Evolutionary conservation across 1,139 yeast genomes (phyloP).

Genomic region (Sugiyamaella sp.): DNA sequence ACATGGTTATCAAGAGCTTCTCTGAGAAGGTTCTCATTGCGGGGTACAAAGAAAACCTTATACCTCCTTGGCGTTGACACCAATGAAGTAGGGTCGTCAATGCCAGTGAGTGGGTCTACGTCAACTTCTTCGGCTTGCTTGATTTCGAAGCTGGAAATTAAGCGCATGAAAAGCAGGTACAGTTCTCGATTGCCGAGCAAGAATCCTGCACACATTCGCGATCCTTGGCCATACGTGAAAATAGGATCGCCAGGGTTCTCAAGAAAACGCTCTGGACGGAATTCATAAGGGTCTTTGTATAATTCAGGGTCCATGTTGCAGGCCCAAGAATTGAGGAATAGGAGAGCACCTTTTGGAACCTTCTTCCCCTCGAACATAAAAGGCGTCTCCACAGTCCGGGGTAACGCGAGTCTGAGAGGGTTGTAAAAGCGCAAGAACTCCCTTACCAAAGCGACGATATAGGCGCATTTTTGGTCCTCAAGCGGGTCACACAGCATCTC

Average conservation of each 20-base stretch:
- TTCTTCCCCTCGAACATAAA: conserved; percentile 46
- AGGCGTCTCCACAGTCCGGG: conserved; percentile 57
- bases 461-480: conserved; percentile 47
- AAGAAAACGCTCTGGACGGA: conserved; percentile 63
- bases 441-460: conserved; percentile 57
- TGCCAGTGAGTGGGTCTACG: conserved; percentile 31
- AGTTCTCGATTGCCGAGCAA: conserved; percentile 63
- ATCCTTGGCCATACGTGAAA: conserved; percentile 68
- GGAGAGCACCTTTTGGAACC: conserved; percentile 57
- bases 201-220: conserved; percentile 68
- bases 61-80: conserved; percentile 32
- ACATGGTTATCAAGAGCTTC: conserved; percentile 17
- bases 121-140: conserved; percentile 27
- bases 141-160: conserved; percentile 47
- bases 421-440: conserved; percentile 62
- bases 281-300: conserved; percentile 52
- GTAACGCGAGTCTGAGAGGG: conserved; percentile 67
- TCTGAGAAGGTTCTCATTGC: conserved; percentile 23
- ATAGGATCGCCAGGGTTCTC: conserved; percentile 46
- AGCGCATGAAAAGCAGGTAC: conserved; percentile 50
- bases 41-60: conserved; percentile 30
- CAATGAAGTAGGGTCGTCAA: conserved; percentile 30
- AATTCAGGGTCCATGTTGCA: conserved; percentile 62
- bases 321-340: conserved; percentile 68
- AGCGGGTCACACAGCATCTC: conserved; percentile 53